Conservation (phyloP, 2,329 filamentous ascomycete genomes). For the Sphaerulina populicola region DNA sequence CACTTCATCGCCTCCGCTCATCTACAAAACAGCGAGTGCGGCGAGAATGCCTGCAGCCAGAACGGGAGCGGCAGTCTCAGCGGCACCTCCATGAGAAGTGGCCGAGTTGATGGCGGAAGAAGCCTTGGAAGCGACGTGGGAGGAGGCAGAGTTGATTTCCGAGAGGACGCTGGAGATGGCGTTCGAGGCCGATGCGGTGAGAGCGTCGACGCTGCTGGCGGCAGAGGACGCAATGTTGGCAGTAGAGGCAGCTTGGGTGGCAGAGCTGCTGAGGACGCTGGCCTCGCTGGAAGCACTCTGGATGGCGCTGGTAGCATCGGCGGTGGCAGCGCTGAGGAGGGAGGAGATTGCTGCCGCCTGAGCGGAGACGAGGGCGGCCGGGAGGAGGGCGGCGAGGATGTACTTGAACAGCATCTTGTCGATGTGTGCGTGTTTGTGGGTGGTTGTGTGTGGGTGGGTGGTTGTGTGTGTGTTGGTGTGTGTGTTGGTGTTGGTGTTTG, state of each 20-base stretch:
- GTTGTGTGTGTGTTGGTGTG: no score
- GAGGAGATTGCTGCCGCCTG: background rate
- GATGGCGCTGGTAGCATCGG: background rate
- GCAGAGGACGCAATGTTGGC: background rate
- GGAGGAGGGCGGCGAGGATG: background rate
- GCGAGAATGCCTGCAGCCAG: background rate
- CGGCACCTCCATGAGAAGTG: background rate
- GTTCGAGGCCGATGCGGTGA: background rate
- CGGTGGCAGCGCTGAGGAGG: background rate
- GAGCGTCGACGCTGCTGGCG: background rate
- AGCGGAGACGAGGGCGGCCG: background rate
- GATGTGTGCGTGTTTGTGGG: background rate
- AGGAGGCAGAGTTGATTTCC: background rate
- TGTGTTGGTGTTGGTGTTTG: no score
- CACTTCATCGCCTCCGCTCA: background rate
- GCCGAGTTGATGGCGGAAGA: background rate
- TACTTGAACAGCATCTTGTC: background rate
- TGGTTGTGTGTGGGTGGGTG: no score
- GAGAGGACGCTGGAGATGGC: background rate
- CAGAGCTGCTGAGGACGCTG: background rate
- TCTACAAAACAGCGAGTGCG: background rate
- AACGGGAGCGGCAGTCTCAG: background rate
- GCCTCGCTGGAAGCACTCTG: background rate
- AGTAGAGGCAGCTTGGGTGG: background rate
- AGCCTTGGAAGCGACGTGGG: background rate